Evolutionary conservation across 495 filamentous ascomycete species (phyloP), one percentile per base, ranked within the genome.

Genomic region (Immersiella caudata): DNA sequence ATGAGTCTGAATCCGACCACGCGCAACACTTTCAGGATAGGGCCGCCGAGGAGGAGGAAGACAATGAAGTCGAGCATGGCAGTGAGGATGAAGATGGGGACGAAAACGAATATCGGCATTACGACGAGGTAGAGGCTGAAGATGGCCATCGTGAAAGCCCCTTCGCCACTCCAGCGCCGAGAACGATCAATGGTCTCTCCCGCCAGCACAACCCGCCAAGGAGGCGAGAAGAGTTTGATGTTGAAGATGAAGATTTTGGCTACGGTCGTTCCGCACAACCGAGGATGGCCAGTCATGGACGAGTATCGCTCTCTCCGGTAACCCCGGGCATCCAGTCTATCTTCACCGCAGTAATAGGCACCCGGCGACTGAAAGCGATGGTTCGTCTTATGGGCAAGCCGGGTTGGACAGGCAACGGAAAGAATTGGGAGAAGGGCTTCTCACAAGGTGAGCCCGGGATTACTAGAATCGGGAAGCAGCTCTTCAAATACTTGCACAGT

Each of bases 181-280:
- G 52, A 14, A 62, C 59, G n/a, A 62, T 62, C 20, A 62, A 62
- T 50, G 35, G 35, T 22, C 59, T 62, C 29, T 40, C 29, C 4
- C 40, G 40, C 40, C 40, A 46, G 40, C n/a, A n/a, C n/a, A n/a
- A n/a, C n/a, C n/a, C n/a, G n/a, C n/a, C n/a, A n/a, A 18, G 16
- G 40, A 14, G 14, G 16, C 40, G 16, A 33, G 4, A 2, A 46
- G 40, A 2, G 14, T 12, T 12, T 8, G 25, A n/a, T 21, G 21
- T 21, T 9, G 57, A 33, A 27, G 57, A 59, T 18, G 26, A 59
- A 0, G 57, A 21, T 20, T 59, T 59, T 21, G 57, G 57, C 27
- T 59, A 59, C 18, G 26, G 26, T 1, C 26, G 21, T 21, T 18
- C 11, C 27, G 27, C 25, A 14, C 40, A 46, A 14, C 11, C 11